phyloP scores from a whole-genome alignment of 2,329 filamentous ascomycete species.

The Cercospora nicotianae region DNA sequence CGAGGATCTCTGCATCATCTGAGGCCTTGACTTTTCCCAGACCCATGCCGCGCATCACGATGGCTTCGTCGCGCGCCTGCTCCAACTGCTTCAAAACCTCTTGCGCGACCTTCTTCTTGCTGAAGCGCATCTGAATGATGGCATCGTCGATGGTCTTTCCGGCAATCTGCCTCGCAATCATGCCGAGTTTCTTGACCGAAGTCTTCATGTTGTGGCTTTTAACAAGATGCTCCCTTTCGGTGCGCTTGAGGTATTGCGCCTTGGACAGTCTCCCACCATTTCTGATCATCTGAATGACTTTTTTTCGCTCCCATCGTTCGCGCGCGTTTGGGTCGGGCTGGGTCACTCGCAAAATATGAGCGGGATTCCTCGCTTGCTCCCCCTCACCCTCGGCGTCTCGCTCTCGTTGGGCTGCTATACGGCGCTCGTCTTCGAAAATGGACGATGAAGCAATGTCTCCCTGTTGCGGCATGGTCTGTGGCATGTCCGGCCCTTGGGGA shows the following conservation, averaged over 20 bases:
- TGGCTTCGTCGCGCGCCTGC: constrained; percentile 75
- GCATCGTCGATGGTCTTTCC: constrained; percentile 95
- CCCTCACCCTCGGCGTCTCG: constrained; percentile 20
- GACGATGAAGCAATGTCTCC: constrained; percentile 52
- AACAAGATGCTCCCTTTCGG: constrained; percentile 58
- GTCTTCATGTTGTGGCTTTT: constrained; percentile 77
- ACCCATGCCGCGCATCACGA: constrained; percentile 83
- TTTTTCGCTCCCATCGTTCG: constrained; percentile 76
- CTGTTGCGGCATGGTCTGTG: constrained; percentile 27
- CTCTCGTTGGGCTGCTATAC: constrained; percentile 22
- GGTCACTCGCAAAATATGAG: constrained; percentile 62
- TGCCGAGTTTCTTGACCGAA: constrained; percentile 85
- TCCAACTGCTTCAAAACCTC: constrained; percentile 79
- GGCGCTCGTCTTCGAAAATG: constrained; percentile 53
- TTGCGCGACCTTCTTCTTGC: constrained; percentile 84
- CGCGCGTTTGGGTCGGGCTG: constrained; percentile 75
- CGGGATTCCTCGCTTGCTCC: constrained; percentile 43
- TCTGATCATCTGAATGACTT: constrained; percentile 74
- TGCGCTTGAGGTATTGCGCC: constrained; percentile 66
- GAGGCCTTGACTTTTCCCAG: constrained; percentile 47
- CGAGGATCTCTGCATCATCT: constrained; percentile 20
- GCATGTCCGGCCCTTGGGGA: constrained; percentile 4
- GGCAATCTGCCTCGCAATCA: constrained; percentile 81
- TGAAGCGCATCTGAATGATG: constrained; percentile 91
- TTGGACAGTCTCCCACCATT: constrained; percentile 66